Base-by-base conservation (phyloP, 2,329 filamentous ascomycete genomes). In the Ophiostoma pallidulum region DNA sequence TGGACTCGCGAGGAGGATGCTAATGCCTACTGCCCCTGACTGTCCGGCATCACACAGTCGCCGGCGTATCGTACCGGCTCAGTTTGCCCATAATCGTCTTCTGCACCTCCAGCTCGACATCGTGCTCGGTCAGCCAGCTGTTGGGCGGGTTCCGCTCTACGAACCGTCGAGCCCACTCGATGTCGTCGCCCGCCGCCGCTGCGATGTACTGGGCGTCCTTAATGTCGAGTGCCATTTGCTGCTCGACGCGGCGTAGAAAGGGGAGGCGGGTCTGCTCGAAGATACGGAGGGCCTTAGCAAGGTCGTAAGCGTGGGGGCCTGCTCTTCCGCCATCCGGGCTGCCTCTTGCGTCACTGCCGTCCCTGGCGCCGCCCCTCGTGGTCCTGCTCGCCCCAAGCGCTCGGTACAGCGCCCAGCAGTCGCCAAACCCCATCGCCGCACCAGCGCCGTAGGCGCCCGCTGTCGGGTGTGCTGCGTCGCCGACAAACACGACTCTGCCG, bases 71-170 rank as follows among this genome's bases (percentile, higher is more conserved):
- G n/a, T n/a, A n/a, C n/a, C n/a, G n/a, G n/a, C n/a, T n/a, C n/a
- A n/a, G n/a, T n/a, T n/a, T n/a, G n/a, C n/a, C n/a, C n/a, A n/a
- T n/a, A n/a, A n/a, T n/a, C n/a, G n/a, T n/a, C n/a, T n/a, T n/a
- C n/a, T n/a, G n/a, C n/a, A n/a, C n/a, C n/a, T n/a, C n/a, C n/a
- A n/a, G n/a, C n/a, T 52, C 50, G 16, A 48, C 47, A 22, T 52
- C 50, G 26, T 52, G 50, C 41, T 52, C 42, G 24, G 45, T 29
- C 6, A 52, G 19, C 50, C 50, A 52, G 47, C 50, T 50, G 37
- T 47, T 52, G 26, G 45, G 16, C 14, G 42, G 50, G 31, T 35
- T 47, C 8, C 37, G 32, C 39, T 52, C 50, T n/a, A 37, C 42
- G 31, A 45, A 50, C 22, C 50, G 31, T 2, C 43, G 42, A 12